Evolutionary conservation across 1,284 basidiomycete genomes (phyloP).

Genomic region (Cryptococcus depauperatus): DNA sequence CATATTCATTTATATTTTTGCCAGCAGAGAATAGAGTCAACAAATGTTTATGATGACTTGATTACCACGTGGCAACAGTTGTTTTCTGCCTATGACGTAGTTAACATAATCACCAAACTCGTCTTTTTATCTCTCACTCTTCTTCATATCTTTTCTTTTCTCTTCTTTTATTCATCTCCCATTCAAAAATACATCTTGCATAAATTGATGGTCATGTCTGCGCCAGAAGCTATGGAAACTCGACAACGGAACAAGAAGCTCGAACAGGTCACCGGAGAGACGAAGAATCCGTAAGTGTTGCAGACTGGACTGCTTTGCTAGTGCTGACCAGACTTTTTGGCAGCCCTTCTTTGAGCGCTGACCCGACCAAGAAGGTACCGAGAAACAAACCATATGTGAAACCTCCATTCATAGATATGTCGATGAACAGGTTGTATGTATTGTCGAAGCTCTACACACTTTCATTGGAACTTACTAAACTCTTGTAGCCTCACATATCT

Average conservation of each 20-base stretch:
- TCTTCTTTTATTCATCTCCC: background rate
- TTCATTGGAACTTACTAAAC: background rate
- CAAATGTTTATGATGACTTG: too few relatives aligned
- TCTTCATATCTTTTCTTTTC: background rate
- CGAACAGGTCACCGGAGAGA: conserved; percentile 4
- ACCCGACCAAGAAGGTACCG: conserved; percentile 31
- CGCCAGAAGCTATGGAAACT: conserved; percentile 15
- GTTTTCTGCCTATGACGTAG: too few relatives aligned
- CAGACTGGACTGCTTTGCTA: background rate
- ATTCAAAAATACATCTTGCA: too few relatives aligned
- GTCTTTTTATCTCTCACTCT: background rate
- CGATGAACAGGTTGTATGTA: conserved; percentile 43
- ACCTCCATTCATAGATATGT: conserved; percentile 39
- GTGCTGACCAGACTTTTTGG: background rate
- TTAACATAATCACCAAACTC: too few relatives aligned
- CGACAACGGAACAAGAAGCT: conserved; percentile 16
- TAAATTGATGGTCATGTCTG: too few relatives aligned
- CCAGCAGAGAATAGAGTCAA: too few relatives aligned
- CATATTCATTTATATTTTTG: too few relatives aligned
- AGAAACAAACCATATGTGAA: conserved; percentile 38
- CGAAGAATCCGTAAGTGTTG: conserved; percentile 18
- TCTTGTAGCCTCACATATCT: conserved; percentile 39
- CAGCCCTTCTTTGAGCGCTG: conserved; percentile 34
- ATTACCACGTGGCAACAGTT: too few relatives aligned
- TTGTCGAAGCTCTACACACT: background rate